Evolutionary conservation across 148 eudicot species (phyloP).

Genomic region (Polygonum aviculare): DNA sequence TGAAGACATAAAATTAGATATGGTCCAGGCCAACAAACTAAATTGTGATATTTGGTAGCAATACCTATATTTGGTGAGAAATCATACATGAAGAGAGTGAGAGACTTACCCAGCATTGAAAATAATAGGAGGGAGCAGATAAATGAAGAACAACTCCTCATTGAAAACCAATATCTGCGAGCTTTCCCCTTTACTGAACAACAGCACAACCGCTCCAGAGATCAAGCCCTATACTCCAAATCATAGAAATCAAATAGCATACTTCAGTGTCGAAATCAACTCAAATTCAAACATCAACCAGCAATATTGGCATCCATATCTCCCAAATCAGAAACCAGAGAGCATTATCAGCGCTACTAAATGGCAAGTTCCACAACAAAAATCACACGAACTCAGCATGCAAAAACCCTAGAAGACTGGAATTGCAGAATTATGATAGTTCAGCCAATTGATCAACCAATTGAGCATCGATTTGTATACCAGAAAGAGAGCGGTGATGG

Average conservation of each 20-base stretch:
- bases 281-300: background rate
- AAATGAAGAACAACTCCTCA: conserved; percentile 92
- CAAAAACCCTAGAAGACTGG: background rate
- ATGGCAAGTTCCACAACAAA: background rate
- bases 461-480: conserved; percentile 16
- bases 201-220: conserved; percentile 58
- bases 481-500: conserved; percentile 57
- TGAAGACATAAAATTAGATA: background rate
- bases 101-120: conserved; percentile 86
- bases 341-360: background rate
- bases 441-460: background rate
- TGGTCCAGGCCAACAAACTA: background rate
- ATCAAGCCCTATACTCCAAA: conserved; percentile 43
- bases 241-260: background rate
- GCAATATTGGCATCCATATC: background rate
- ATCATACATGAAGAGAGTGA: background rate
- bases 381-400: background rate
- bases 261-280: background rate
- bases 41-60: background rate
- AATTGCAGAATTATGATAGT: background rate
- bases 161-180: conserved; percentile 66
- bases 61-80: background rate
- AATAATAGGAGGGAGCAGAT: conserved; percentile 87
- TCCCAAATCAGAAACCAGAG: background rate
- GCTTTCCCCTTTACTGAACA: conserved; percentile 54